These are phyloP conservation scores for Colletotrichum sp. DNA, from an alignment of 2,329 filamentous ascomycete genomes.

Conservation along the genomic window DNA sequence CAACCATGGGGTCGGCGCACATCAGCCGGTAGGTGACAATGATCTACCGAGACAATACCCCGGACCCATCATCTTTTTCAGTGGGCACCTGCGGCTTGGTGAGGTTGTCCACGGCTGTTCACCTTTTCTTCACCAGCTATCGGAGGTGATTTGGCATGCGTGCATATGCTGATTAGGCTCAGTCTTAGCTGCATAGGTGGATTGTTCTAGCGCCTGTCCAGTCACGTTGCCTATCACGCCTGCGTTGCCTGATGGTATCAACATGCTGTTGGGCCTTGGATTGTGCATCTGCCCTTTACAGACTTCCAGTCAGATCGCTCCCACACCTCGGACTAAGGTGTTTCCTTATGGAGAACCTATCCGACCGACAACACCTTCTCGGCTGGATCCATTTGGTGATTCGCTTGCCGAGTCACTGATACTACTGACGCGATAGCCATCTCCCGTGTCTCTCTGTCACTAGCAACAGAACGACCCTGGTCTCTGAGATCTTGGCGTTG, in stretches of 20 bases:
- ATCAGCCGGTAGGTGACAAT: not conserved
- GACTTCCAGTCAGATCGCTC: not conserved
- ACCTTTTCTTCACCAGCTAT: not conserved
- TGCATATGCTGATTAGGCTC: not conserved
- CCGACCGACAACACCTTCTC: not conserved
- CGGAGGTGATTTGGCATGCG: not conserved
- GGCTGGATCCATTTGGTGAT: not conserved
- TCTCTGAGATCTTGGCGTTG: not conserved
- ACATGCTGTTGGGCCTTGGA: not conserved
- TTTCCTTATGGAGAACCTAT: not conserved
- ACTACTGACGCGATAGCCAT: not conserved
- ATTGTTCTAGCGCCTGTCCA: not conserved
- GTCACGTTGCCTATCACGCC: not conserved
- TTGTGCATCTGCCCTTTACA: constrained; percentile 4
- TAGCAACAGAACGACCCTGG: not conserved
- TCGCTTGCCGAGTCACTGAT: not conserved
- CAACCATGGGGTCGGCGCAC: constrained; percentile 4
- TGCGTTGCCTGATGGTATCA: not conserved
- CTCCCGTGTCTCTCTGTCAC: not conserved
- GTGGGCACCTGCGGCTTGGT: not conserved
- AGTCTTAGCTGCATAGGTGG: not conserved
- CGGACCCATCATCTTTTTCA: not conserved
- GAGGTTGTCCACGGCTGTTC: not conserved
- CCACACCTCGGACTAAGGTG: not conserved
- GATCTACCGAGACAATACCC: constrained; percentile 13